Evolutionary conservation across 768 basidiomycete species (phyloP).

Genomic region (Naganishia vaughanmartiniae): DNA sequence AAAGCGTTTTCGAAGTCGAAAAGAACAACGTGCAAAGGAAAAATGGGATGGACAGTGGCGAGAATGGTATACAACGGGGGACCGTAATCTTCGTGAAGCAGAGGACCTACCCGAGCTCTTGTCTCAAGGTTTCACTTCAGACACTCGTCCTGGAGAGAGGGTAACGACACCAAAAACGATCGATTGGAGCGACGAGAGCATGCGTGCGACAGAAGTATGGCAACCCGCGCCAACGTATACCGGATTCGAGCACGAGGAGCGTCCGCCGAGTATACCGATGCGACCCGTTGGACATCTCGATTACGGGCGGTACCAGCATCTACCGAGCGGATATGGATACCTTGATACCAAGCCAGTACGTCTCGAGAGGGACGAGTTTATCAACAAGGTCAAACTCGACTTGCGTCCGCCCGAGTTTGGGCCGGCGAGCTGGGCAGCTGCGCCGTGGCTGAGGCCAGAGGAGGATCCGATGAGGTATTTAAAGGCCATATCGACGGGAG

Average conservation of each 20-base stretch:
- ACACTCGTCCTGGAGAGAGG: neutral
- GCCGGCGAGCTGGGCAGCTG: conserved; percentile 29
- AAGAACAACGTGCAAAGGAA: conserved; percentile 43
- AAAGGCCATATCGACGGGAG: conserved; percentile 40
- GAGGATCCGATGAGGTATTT: conserved; percentile 34
- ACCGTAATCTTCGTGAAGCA: conserved; percentile 45
- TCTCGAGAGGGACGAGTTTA: conserved; percentile 4
- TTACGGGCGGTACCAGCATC: conserved; percentile 20
- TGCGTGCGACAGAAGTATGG: conserved; percentile 38
- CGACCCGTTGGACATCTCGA: conserved; percentile 23
- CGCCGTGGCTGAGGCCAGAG: conserved; percentile 33
- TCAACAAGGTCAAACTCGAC: conserved; percentile 33
- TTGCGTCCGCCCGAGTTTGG: conserved; percentile 7
- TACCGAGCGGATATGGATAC: conserved; percentile 24
- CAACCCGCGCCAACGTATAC: conserved; percentile 34
- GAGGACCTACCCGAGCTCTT: conserved; percentile 41
- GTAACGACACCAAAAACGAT: conserved; percentile 28
- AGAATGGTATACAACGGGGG: conserved; percentile 45
- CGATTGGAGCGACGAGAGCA: conserved; percentile 41
- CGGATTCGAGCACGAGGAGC: conserved; percentile 26
- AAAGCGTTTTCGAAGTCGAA: conserved; percentile 38
- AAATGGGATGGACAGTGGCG: conserved; percentile 50
- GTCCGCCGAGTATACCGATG: conserved; percentile 21
- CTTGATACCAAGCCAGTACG: neutral
- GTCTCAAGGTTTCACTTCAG: conserved; percentile 24